Base-by-base conservation (phyloP, 2,329 filamentous ascomycete genomes). In the Pseudocercospora cruenta region DNA sequence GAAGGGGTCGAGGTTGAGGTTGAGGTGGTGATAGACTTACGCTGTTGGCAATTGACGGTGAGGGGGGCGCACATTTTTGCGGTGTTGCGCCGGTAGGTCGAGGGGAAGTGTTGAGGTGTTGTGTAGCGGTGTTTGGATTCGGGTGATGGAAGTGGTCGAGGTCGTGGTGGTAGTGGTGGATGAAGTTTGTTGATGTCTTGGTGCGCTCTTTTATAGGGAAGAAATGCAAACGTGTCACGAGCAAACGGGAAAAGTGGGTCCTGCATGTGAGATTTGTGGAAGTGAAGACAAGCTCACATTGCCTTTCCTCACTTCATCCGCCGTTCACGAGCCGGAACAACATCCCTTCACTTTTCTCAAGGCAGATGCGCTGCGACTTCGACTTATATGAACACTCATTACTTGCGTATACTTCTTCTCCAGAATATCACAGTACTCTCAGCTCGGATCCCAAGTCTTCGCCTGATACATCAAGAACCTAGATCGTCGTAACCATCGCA, bases 41-140 rank as follows among this genome's bases (percentile, higher is more conserved):
- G 51, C 51, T 54, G 51, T 28, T 54, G 51, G 24, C 51, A 55
- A 9, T 9, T 26, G 51, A 55, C 16, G 51, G 51, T 55, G 51
- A 55, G 51, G 3, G 51, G 51, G 24, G 51, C 22, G 51, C 51
- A 55, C 51, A 55, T 55, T 5, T 24, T 54, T 21, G 49, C 2
- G 7, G 49, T 7, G 51, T 12, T 31, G 51, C 22, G 51, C 26
- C n/a, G 26, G 3, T 26, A 6, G 26, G 26, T 26, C 26, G 26
- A 6, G 6, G 26, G 26, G 26, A 26, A 26, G 47, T 53, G 47
- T 22, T 3, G 12, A 8, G n/a, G 8, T 22, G 21, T 53, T 53
- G 10, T 8, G n/a, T 16, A 53, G 47, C 5, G 19, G 22, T 51
- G 47, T 51, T 4, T 19, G 47, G n/a, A 21, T 7, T n/a, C 3